Evolutionary conservation across 148 eudicot species (phyloP).

Genomic region (Chenopodium album): DNA sequence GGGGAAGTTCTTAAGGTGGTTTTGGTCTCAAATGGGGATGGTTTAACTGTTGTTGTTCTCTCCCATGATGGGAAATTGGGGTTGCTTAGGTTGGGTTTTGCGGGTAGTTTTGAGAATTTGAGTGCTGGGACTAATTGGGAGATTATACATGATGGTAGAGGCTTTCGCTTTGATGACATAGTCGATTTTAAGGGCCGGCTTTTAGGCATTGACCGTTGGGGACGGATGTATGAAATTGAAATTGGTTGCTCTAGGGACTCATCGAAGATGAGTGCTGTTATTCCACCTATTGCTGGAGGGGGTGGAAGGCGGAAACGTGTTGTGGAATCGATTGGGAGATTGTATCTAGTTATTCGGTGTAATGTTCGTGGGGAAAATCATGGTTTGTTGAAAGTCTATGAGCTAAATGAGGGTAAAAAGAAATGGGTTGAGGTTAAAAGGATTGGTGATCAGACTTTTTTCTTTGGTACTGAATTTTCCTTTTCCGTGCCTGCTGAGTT

Average conservation of each 20-base stretch:
- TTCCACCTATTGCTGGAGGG: neutral
- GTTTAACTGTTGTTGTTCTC: neutral
- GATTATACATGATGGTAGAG: constrained; percentile 22
- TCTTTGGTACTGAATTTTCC: constrained; percentile 19
- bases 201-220: constrained; percentile 20
- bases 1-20: constrained; percentile 3
- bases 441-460: constrained; percentile 17
- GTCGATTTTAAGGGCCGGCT: constrained; percentile 15
- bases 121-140: neutral
- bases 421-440: constrained; percentile 14
- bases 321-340: constrained; percentile 11
- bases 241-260: neutral
- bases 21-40: neutral
- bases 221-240: constrained; percentile 16
- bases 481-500: constrained; percentile 4
- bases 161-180: constrained; percentile 22
- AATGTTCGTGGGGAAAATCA: neutral
- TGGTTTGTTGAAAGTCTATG: constrained; percentile 7
- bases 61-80: constrained; percentile 9
- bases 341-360: constrained; percentile 20
- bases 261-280: neutral
- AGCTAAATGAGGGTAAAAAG: neutral
- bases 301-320: constrained; percentile 23
- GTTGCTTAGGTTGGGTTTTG: constrained; percentile 15
- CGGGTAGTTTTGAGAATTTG: neutral